Base-by-base conservation (phyloP, 192 early-diverging fungal genomes). In the Helicostylum pulchrum region DNA sequence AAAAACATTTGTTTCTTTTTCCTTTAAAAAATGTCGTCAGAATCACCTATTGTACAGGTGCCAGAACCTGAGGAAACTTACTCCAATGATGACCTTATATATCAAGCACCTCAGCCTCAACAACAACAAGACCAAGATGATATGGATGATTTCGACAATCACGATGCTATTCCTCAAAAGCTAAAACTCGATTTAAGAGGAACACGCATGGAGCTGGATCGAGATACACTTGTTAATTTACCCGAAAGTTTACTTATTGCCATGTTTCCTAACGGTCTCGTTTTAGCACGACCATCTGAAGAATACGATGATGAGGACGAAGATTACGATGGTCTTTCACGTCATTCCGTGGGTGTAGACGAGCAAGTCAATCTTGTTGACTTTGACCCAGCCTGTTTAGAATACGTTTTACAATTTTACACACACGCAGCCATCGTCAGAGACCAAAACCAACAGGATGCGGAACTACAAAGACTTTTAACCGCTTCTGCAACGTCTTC, bases 211-310 rank as follows among this genome's bases (percentile, higher is more conserved):
- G 77, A 80, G 62, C 75, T 87, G 52, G 80, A 85, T 62, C 72
- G 85, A 30, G 82, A 87, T 26, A 74, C 77, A 1, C 73, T 87
- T 8, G 75, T 82, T 66, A 75, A 68, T 57, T 64, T 86, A 14
- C 84, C 84, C 20, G 84, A 86, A 61, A 80, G 80, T 67, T 71
- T 86, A 53, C 70, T 86, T 52, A 79, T 79, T 55, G 80, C 78
- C 67, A 86, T 86, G 84, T 86, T 86, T 62, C 84, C 84, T 23
- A 80, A 84, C 53, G 84, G 84, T 10, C 71, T 82, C 55, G 74
- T 80, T n/a, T 62, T 85, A 21, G 72, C 74, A 21, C 34, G 53
- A 52, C 58, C 56, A 10, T 55, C 66, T 42, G 60, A 68, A n/a
- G 60, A 68, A 17, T 67, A 68, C 19, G 61, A 56, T 0, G 77